These are phyloP conservation scores for Hypoxylon lenormandii DNA, from an alignment of 495 filamentous ascomycete genomes.

Conservation along the genomic window DNA sequence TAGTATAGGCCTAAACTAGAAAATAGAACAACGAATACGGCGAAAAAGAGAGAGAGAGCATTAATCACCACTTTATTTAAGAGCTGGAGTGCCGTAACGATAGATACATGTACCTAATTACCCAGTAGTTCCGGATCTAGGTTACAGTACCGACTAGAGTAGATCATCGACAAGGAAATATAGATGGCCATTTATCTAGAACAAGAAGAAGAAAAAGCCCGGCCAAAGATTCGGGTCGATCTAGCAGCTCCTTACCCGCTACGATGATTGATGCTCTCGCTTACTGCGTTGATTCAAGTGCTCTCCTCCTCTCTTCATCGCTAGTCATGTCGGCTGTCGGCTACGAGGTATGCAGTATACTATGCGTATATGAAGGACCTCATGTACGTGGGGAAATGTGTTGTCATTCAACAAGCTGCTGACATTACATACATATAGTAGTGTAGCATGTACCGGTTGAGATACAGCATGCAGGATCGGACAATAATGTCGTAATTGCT, in stretches of 20 bases:
- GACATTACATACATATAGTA: background rate
- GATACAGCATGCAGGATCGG: background rate
- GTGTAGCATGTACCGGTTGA: background rate
- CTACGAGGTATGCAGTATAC: conserved; percentile 11
- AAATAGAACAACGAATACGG: too few species aligned
- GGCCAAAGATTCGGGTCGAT: background rate
- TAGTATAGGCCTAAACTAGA: too few species aligned
- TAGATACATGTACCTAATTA: too few species aligned
- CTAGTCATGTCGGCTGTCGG: conserved; percentile 12
- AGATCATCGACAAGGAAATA: background rate
- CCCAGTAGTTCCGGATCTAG: background rate
- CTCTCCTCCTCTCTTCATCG: background rate
- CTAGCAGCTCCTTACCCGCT: background rate
- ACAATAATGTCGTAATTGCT: conserved; percentile 5
- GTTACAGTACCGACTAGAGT: background rate
- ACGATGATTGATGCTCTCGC: background rate
- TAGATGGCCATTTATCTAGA: background rate
- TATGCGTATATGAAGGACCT: conserved; percentile 7
- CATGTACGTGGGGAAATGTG: conserved; percentile 38
- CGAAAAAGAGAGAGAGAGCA: too few species aligned
- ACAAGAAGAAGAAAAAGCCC: background rate
- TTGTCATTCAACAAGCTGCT: conserved; percentile 17
- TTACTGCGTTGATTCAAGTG: background rate
- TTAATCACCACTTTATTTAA: too few species aligned
- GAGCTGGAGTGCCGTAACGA: too few species aligned